A percentile compares a stretch with the other conserved stretches of the same genome.
Conservation (phyloP, 2,329 filamentous ascomycete species). For the Aspergillus hortae region DNA sequence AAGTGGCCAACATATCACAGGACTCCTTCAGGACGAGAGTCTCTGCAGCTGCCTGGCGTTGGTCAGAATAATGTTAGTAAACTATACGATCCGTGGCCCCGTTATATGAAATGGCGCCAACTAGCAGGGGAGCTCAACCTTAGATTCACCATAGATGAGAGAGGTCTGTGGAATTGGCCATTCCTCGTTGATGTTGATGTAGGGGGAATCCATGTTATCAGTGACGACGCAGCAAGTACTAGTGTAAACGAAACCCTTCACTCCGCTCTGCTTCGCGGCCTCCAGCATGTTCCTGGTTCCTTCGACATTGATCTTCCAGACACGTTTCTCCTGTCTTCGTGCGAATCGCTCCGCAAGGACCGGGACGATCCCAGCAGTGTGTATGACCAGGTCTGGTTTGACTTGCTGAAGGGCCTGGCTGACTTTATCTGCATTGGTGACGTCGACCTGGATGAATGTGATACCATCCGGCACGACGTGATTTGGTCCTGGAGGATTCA, state of each 20-base stretch:
- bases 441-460: constrained; percentile 30
- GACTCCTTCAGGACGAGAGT: constrained; percentile 38
- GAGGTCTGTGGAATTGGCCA: constrained; percentile 38
- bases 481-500: constrained; percentile 25
- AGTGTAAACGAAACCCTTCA: constrained; percentile 53
- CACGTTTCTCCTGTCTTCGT: constrained; percentile 32
- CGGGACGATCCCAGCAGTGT: constrained; percentile 51
- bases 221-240: constrained; percentile 54
- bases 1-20: constrained; percentile 32
- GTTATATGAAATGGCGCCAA: not conserved
- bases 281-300: constrained; percentile 54
- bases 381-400: constrained; percentile 50
- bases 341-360: constrained; percentile 34
- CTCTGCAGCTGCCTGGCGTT: constrained; percentile 39
- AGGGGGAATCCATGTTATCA: constrained; percentile 44
- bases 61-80: constrained; percentile 12
- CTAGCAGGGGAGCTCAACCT: constrained; percentile 22
- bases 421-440: constrained; percentile 28
- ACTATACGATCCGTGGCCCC: not conserved
- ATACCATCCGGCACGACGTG: constrained; percentile 24
- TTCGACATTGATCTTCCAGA: constrained; percentile 52
- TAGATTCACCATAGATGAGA: constrained; percentile 44
- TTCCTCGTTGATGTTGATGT: constrained; percentile 37
- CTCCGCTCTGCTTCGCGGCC: constrained; percentile 42
- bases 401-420: constrained; percentile 34